Evolutionary conservation across 352 stramenopile genomes (phyloP), one percentile per base, ranked within the genome.

Genomic region (Phytophthora syringae): DNA sequence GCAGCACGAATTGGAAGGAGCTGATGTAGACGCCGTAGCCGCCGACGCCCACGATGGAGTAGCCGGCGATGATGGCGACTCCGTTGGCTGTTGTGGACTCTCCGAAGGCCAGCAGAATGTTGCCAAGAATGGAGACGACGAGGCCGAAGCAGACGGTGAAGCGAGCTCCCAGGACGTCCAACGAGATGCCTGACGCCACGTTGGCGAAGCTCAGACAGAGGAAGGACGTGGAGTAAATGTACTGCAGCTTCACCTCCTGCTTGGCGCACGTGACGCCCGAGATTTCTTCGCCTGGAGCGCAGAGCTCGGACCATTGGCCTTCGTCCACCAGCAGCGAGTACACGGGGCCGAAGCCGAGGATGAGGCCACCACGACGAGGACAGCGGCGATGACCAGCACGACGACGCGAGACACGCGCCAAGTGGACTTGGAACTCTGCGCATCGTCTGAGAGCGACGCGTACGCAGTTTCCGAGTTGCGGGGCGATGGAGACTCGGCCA

Each of bases 211-310:
- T 85, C 24, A 85, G 63, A 32, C 70, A 82, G 24, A 80, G 62
- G 52, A 85, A 88, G 21, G 53, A 64, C 11, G 79, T 79, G 16
- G 74, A 84, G 64, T 79, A 85, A 39, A 82, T 67, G 69, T 84
- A 78, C 64, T 88, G 78, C 55, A 87, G 60, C 25, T 69, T 60
- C 11, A 82, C 64, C 43, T 87, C 76, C 62, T 85, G 76, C 7
- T 48, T 40, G 13, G 79, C 74, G 44, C 79, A 85, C 42, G 62
- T 79, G 18, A 69, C 75, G 13, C 55, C 62, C 10, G 60, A 54
- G n/a, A 65, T 22, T 10, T 61, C 56, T 45, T 69, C 59, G 25
- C 68, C 47, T 0, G 59, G 32, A 13, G 32, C 52, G 30, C 74
- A 85, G 24, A 72, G 52, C 52, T 88, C 79, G 20, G 67, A 72